Conservation (phyloP, 2,329 filamentous ascomycete genomes). For the Cladophialophora chaetospira region DNA sequence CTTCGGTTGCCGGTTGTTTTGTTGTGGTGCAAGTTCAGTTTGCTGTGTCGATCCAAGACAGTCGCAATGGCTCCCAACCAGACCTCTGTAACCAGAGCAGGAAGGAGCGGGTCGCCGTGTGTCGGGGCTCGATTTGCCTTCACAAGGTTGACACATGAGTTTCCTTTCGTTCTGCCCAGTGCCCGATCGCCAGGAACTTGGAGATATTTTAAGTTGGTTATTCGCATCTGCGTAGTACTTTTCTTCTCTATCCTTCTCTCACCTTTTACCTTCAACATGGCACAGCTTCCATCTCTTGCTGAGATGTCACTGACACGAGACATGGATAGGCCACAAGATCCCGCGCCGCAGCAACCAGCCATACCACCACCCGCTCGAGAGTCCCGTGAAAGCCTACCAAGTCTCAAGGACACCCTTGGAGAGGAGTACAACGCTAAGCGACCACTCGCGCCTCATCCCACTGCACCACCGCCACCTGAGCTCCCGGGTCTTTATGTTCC, state of each 20-base stretch:
- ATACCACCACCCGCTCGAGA: neutral
- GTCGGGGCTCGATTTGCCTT: neutral
- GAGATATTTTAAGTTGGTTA: neutral
- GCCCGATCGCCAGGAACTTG: neutral
- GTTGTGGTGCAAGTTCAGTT: slow-evolving; percentile 1
- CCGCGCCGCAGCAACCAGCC: neutral
- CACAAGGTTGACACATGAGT: neutral
- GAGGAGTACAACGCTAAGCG: slow-evolving; percentile 12
- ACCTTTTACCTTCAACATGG: neutral
- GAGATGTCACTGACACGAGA: slow-evolving; percentile 1
- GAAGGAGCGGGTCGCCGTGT: no score
- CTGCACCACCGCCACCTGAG: slow-evolving; percentile 11
- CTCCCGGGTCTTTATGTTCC: slow-evolving; percentile 25
- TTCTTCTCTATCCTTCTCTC: neutral
- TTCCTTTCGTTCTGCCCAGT: neutral
- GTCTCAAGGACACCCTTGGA: slow-evolving; percentile 20
- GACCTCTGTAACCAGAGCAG: neutral
- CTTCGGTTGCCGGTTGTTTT: neutral
- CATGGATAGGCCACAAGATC: slow-evolving; percentile 10
- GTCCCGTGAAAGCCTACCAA: slow-evolving; percentile 7
- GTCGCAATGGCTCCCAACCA: neutral
- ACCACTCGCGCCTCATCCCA: slow-evolving; percentile 15
- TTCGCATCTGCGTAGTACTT: neutral
- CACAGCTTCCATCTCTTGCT: neutral
- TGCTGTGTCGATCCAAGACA: neutral